Evolutionary conservation across 2,329 filamentous ascomycete species (phyloP).

Genomic region (Colletotrichum camelliae): DNA sequence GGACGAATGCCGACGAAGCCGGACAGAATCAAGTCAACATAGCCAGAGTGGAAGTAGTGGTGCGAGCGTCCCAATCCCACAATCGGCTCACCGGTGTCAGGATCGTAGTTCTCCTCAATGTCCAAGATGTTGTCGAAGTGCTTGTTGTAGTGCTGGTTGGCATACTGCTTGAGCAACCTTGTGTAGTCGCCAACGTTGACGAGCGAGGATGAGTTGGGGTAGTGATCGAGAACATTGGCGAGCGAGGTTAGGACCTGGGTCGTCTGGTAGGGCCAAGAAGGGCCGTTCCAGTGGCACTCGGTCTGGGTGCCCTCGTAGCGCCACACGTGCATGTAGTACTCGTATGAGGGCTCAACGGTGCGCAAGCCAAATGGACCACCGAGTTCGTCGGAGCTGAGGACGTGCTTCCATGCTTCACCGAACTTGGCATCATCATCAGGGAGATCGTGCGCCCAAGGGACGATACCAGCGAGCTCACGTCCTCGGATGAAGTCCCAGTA

Average conservation of each 20-base stretch:
- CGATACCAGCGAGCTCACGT: constrained; percentile 46
- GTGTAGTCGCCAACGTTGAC: constrained; percentile 42
- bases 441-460: constrained; percentile 46
- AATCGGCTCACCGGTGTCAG: constrained; percentile 31
- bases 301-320: constrained; percentile 19
- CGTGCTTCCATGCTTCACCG: constrained; percentile 33
- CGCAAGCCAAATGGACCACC: constrained; percentile 42
- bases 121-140: constrained; percentile 33
- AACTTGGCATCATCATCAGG: constrained; percentile 37
- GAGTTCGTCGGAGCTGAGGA: neutral
- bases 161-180: constrained; percentile 41
- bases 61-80: constrained; percentile 27
- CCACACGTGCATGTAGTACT: constrained; percentile 36
- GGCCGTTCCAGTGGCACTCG: constrained; percentile 48
- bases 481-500: constrained; percentile 24
- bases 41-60: constrained; percentile 50
- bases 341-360: constrained; percentile 44
- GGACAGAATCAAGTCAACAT: constrained; percentile 49
- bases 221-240: constrained; percentile 34
- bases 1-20: constrained; percentile 46
- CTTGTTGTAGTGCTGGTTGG: constrained; percentile 42
- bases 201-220: constrained; percentile 29
- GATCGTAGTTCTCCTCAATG: constrained; percentile 48
- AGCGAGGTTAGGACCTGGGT: constrained; percentile 45
- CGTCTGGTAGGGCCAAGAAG: constrained; percentile 51